phyloP scores from a whole-genome alignment of 108 stramenopile genomes.

The Mayamaea pseudoterrestris region DNA sequence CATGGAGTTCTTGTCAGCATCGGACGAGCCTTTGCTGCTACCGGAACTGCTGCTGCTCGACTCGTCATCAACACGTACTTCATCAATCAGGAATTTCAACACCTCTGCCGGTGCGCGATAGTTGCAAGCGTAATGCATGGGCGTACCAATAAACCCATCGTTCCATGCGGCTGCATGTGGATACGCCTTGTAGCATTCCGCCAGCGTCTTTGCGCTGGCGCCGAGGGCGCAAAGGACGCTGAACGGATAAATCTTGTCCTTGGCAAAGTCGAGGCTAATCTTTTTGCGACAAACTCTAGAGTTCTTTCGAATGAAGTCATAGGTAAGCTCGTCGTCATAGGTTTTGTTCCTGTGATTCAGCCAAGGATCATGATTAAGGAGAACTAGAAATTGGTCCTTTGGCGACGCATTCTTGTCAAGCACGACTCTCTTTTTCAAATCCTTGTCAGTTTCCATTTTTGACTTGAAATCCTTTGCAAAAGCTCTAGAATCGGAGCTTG shows the following conservation, averaged over 20 bases:
- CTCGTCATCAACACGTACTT: conserved; percentile 15
- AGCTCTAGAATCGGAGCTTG: no score
- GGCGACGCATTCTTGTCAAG: background rate
- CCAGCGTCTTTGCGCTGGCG: conserved; percentile 21
- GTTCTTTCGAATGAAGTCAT: conserved; percentile 1
- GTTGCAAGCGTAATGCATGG: conserved; percentile 30
- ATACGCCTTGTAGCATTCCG: conserved; percentile 23
- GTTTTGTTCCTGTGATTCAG: background rate
- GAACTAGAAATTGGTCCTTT: background rate
- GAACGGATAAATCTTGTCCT: conserved; percentile 23
- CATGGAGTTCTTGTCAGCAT: no score
- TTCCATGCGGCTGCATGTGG: conserved; percentile 20
- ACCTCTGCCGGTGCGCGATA: conserved; percentile 17
- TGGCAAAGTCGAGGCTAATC: conserved; percentile 22
- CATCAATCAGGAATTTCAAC: conserved; percentile 15
- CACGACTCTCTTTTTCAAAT: background rate
- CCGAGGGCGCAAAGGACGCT: conserved; percentile 25
- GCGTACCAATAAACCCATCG: conserved; percentile 23
- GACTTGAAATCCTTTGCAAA: no score
- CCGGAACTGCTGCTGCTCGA: no score
- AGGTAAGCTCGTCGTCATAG: background rate
- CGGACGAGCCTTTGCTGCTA: no score
- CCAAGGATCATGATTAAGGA: conserved; percentile 1
- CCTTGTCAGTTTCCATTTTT: background rate
- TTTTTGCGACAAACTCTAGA: conserved; percentile 21